phyloP scores from a whole-genome alignment of 208 protist genomes.

The Leishmania guyanensis region DNA sequence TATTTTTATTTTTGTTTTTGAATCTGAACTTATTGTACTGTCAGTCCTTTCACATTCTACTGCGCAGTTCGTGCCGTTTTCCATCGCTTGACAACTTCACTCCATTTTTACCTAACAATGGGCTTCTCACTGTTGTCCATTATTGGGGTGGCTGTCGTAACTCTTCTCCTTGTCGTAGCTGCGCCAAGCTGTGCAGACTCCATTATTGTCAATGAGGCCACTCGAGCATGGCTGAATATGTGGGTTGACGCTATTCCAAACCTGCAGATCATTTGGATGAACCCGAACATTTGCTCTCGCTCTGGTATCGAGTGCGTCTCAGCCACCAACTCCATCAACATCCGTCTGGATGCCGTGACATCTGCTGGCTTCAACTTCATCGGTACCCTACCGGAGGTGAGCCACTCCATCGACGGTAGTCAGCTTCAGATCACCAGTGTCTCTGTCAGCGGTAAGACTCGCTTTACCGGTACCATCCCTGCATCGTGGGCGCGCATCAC shows the following conservation, averaged over 20 bases:
- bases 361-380: slow-evolving; percentile 33
- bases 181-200: slow-evolving; percentile 9
- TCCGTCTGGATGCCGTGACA: slow-evolving; percentile 20
- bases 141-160: slow-evolving; percentile 6
- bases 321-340: slow-evolving; percentile 11
- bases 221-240: not conserved
- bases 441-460: slow-evolving; percentile 23
- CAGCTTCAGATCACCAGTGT: slow-evolving; percentile 16
- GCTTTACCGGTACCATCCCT: slow-evolving; percentile 22
- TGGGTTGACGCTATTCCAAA: slow-evolving; percentile 28
- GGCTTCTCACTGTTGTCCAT: slow-evolving; percentile 1
- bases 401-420: not conserved
- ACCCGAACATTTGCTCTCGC: slow-evolving; percentile 19
- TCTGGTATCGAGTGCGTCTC: slow-evolving; percentile 19
- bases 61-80: not conserved
- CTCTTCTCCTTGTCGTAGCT: slow-evolving; percentile 11
- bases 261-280: slow-evolving; percentile 26
- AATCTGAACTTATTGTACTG: not conserved
- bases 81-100: not conserved
- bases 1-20: not conserved
- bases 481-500: slow-evolving; percentile 24
- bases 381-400: slow-evolving; percentile 21
- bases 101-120: slow-evolving; percentile 1
- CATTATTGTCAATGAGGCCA: slow-evolving; percentile 12
- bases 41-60: not conserved